Evolutionary conservation across 306 rosid genomes (phyloP).

Genomic region (Begonia loranthoides): DNA sequence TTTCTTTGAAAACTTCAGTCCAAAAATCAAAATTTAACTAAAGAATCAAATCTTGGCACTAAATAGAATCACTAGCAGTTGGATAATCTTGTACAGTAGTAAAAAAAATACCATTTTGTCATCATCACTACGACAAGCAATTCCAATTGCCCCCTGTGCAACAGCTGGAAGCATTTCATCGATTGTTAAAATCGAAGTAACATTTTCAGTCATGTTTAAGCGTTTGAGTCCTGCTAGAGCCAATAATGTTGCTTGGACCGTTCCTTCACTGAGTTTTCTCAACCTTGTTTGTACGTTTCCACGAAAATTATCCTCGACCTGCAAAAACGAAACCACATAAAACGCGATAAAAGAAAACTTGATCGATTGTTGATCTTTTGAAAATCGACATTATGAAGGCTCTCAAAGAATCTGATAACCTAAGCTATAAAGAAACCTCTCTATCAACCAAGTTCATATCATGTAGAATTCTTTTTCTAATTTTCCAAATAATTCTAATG

Average conservation of each 20-base stretch:
- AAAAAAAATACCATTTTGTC: slow-evolving; percentile 53
- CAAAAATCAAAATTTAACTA: too few species aligned
- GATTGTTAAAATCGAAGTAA: slow-evolving; percentile 30
- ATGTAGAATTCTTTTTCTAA: too few species aligned
- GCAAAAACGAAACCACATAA: slow-evolving; percentile 12
- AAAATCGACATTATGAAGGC: too few species aligned
- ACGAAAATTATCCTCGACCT: slow-evolving; percentile 90
- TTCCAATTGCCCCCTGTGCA: slow-evolving; percentile 59
- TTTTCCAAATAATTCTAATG: too few species aligned
- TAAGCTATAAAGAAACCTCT: too few species aligned
- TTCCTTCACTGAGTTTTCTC: slow-evolving; percentile 71
- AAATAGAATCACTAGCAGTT: too few species aligned
- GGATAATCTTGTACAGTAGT: too few species aligned
- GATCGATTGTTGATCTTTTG: too few species aligned
- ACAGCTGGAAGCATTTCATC: slow-evolving; percentile 64
- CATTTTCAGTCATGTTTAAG: slow-evolving; percentile 49
- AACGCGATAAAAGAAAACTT: background rate
- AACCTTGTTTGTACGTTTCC: slow-evolving; percentile 92
- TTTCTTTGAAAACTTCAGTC: too few species aligned
- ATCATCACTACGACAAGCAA: slow-evolving; percentile 49
- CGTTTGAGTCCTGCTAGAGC: slow-evolving; percentile 94
- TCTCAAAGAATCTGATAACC: too few species aligned
- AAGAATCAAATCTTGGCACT: background rate
- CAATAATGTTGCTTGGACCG: slow-evolving; percentile 83
- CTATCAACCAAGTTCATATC: too few species aligned